Conservation (phyloP, 2,329 filamentous ascomycete species). For the Pseudocercospora pini-densiflorae region DNA sequence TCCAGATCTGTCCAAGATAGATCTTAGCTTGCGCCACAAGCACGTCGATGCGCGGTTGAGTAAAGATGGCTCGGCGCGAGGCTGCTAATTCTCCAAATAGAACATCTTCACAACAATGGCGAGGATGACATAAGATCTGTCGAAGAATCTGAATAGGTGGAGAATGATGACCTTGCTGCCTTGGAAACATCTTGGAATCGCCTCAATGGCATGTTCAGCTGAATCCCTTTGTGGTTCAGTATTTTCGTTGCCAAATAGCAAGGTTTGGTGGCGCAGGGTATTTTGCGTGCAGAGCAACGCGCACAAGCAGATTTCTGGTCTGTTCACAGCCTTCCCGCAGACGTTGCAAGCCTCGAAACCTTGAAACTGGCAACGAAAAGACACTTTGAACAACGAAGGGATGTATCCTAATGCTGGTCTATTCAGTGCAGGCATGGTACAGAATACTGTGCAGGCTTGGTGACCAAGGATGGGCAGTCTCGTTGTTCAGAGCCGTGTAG, state of each 20-base stretch:
- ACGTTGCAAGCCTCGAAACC: too few relatives aligned
- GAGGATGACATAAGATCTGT: constrained; percentile 5
- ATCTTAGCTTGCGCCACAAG: constrained; percentile 6
- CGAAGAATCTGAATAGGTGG: too few relatives aligned
- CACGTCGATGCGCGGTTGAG: not conserved
- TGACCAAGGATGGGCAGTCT: too few relatives aligned
- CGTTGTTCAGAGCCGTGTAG: too few relatives aligned
- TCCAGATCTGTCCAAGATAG: not conserved
- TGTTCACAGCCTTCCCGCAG: too few relatives aligned
- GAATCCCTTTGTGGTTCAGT: not conserved
- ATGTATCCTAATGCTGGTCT: not conserved
- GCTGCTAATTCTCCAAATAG: not conserved
- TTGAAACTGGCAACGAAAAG: too few relatives aligned
- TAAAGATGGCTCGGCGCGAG: not conserved
- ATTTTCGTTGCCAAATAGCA: too few relatives aligned
- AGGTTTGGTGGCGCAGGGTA: too few relatives aligned
- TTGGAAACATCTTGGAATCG: not conserved
- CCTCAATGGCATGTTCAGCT: constrained; percentile 5
- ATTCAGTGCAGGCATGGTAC: not conserved
- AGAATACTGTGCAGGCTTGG: too few relatives aligned
- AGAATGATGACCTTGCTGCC: not conserved
- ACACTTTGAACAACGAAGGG: too few relatives aligned
- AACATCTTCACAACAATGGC: not conserved
- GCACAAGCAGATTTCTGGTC: too few relatives aligned
- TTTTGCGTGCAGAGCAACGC: too few relatives aligned